Conservation (phyloP, 192 early-diverging fungal species). For the Obelidium mucronatum region DNA sequence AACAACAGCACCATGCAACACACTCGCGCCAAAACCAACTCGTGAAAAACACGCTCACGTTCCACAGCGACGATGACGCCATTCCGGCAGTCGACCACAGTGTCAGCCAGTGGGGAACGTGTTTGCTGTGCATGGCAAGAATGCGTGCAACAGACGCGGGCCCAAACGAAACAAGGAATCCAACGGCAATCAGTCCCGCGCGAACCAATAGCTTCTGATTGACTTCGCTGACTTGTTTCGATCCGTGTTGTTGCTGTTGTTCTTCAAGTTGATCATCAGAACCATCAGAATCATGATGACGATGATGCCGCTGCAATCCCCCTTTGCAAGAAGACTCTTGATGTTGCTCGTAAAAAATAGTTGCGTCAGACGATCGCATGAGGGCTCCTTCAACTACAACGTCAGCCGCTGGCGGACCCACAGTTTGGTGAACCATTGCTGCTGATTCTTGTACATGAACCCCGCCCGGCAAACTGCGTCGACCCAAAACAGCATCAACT, state of each 20-base stretch:
- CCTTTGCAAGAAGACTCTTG: no score
- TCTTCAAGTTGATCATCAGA: background rate
- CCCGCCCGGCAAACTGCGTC: no score
- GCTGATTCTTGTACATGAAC: no score
- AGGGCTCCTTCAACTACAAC: background rate
- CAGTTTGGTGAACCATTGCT: no score
- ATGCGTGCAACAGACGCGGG: background rate
- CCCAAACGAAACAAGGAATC: background rate
- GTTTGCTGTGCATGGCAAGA: background rate
- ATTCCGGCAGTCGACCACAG: background rate
- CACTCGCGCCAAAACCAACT: background rate
- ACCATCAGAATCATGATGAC: background rate
- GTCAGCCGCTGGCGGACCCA: no score
- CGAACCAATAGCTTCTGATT: background rate
- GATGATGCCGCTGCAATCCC: background rate
- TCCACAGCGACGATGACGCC: background rate
- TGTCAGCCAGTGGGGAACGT: background rate
- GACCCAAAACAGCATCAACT: no score
- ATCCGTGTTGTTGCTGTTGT: background rate
- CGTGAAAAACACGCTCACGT: background rate
- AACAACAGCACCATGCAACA: no score
- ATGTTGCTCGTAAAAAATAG: no score
- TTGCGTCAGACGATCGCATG: background rate
- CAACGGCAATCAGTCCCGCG: background rate
- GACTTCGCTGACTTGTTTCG: background rate